Percentiles rank a stretch among this genome's conserved stretches.
Conservation (phyloP, 108 stramenopile species). For the Cyclostephanos tholiformis region DNA sequence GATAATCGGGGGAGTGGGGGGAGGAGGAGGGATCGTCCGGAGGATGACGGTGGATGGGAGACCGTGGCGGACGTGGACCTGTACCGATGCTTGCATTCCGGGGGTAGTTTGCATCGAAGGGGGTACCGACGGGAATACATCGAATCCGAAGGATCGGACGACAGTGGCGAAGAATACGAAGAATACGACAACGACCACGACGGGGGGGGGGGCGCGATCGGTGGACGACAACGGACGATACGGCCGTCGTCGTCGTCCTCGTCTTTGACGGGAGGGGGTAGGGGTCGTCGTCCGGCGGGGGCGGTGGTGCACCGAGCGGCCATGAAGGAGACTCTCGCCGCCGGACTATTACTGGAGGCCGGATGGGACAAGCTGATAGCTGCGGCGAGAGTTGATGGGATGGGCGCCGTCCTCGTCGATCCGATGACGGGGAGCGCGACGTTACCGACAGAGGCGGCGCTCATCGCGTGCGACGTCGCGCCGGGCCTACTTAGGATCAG, state of each 20-base stretch:
- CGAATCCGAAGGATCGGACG: neutral
- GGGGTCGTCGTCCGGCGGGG: neutral
- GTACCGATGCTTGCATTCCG: constrained; percentile 71
- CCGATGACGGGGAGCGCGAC: constrained; percentile 87
- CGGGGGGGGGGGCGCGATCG: neutral
- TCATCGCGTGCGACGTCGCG: constrained; percentile 81
- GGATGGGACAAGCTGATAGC: constrained; percentile 62
- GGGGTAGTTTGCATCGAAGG: constrained; percentile 68
- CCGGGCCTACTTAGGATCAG: constrained; percentile 73
- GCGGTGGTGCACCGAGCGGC: constrained; percentile 72
- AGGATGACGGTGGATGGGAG: constrained; percentile 32
- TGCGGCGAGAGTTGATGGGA: constrained; percentile 41
- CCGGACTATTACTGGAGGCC: constrained; percentile 70
- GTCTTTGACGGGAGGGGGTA: neutral
- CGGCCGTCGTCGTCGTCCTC: neutral
- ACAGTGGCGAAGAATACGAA: constrained; percentile 9
- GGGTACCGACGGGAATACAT: constrained; percentile 57
- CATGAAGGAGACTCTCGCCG: constrained; percentile 85
- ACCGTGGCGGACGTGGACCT: constrained; percentile 60
- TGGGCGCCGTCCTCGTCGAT: constrained; percentile 58
- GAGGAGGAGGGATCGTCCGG: neutral
- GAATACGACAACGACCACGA: neutral
- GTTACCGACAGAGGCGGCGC: constrained; percentile 69
- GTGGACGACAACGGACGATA: neutral
- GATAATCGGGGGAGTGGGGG: neutral